phyloP scores from a whole-genome alignment of 352 stramenopile genomes.

The Phytophthora nicotianae region DNA sequence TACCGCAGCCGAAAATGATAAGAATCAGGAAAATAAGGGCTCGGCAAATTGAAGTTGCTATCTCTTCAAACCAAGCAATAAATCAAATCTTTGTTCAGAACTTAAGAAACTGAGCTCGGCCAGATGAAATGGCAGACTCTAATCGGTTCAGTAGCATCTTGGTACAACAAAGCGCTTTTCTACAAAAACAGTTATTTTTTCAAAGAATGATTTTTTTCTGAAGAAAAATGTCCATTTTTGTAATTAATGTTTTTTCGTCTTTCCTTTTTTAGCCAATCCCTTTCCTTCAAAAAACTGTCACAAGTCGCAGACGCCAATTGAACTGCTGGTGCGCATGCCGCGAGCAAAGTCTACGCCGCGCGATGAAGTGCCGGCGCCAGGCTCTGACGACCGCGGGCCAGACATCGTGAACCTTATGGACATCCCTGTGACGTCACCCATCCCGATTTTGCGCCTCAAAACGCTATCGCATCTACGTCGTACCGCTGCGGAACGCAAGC shows the following conservation, averaged over 20 bases:
- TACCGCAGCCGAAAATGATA: slow-evolving; percentile 9
- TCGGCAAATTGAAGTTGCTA: background rate
- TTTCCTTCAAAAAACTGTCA: background rate
- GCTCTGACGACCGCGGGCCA: slow-evolving; percentile 1
- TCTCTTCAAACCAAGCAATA: slow-evolving; percentile 2
- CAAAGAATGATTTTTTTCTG: background rate
- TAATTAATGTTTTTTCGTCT: background rate
- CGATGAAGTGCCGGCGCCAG: slow-evolving; percentile 6
- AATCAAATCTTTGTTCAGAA: background rate
- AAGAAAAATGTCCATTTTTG: background rate
- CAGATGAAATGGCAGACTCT: too few species aligned
- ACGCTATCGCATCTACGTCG: background rate
- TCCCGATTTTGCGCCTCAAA: slow-evolving; percentile 15
- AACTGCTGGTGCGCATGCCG: slow-evolving; percentile 12
- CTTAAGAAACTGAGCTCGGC: too few species aligned
- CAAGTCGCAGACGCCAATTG: slow-evolving; percentile 25
- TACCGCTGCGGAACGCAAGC: background rate
- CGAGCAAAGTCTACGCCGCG: background rate
- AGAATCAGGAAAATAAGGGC: slow-evolving; percentile 1
- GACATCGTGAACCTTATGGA: slow-evolving; percentile 21
- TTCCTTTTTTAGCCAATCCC: background rate
- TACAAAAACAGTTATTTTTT: too few species aligned
- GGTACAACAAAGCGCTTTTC: too few species aligned
- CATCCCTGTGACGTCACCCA: slow-evolving; percentile 9
- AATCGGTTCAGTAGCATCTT: too few species aligned